Percentiles rank a stretch among this genome's conserved stretches.
These are phyloP conservation scores for Eucalyptus curtisii DNA, from an alignment of 345 rosid genomes.

Conservation along the genomic window DNA sequence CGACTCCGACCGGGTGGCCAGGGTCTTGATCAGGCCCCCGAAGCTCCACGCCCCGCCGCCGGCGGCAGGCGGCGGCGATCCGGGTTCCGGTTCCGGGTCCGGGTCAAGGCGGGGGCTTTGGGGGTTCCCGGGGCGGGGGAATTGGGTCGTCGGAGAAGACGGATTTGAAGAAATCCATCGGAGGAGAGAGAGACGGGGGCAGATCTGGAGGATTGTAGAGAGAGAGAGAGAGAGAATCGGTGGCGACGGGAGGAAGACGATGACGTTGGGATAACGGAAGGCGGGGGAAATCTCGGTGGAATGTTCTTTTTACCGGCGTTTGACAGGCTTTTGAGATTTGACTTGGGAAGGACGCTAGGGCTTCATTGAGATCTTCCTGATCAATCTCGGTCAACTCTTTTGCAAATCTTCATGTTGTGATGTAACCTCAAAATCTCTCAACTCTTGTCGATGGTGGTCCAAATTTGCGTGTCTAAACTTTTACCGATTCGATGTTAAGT, in stretches of 20 bases:
- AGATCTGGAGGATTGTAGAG: neutral
- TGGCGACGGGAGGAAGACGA: neutral
- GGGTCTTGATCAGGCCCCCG: constrained; percentile 35
- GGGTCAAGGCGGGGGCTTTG: neutral
- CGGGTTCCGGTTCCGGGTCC: neutral
- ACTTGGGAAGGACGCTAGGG: neutral
- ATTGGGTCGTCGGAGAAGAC: constrained; percentile 36
- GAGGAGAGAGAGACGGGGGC: neutral
- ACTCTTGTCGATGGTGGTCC: too few relatives aligned
- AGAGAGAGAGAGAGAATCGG: neutral
- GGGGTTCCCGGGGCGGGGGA: constrained; percentile 3
- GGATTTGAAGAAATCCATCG: constrained; percentile 73
- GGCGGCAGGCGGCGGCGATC: neutral
- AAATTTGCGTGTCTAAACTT: too few relatives aligned
- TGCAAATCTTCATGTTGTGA: neutral
- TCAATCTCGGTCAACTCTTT: neutral
- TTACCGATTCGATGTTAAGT: too few relatives aligned
- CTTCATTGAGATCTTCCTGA: neutral
- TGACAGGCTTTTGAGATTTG: neutral
- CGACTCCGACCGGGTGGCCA: constrained; percentile 52
- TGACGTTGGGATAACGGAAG: neutral
- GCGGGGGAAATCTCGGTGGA: neutral
- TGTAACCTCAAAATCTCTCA: neutral
- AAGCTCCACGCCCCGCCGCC: constrained; percentile 27
- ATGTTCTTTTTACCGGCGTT: neutral